Evolutionary conservation across 768 basidiomycete genomes (phyloP), one percentile per base, ranked within the genome.

Genomic region (Rhodotorula sphaerocarpa): DNA sequence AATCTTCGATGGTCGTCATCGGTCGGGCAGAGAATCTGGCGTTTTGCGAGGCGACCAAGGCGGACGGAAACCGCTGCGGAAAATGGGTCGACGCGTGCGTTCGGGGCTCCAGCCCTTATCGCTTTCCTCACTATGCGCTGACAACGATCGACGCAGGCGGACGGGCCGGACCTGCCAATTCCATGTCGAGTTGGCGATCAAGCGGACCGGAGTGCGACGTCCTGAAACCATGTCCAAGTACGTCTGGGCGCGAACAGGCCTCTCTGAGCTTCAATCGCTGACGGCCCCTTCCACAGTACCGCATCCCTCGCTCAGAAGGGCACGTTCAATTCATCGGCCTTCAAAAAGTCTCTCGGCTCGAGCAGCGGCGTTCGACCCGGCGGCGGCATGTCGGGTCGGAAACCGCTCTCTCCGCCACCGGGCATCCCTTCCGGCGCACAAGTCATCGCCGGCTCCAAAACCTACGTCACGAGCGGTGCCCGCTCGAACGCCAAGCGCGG

Each of bases 1-100:
- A 84, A 0, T 80, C 82, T 3, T 86, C 88, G 0, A 85, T 96
- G 55, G 82, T 83, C n/a, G 79, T 88, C 41, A 82, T 99, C 51
- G 93, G 95, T 2, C 82, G 84, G n/a, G 80, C 90, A 18, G 81
- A 81, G 31, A 91, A 99, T 73, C 81, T 97, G 2, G 89, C 91
- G 0, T 84, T 84, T 78, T 99, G 95, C 72, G 78, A 76, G 4
- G 90, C 86, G 15, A 72, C 79, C 11, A 87, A 86, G 72, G 81
- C 82, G 55, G 90, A 93, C 61, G 90, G 90, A 2, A 85, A 85
- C 54, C 70, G 79, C 3, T 97, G 95, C 70, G 84, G 84, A 14
- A 81, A 83, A 57, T 97, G 93, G 93, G 88, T 84, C 53, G 93
- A 99, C 57, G 61, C 71, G 78, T 78, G 41, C 67, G 77, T 71